Evolutionary conservation across 768 basidiomycete species (phyloP).

Genomic region (Mycena crocata): DNA sequence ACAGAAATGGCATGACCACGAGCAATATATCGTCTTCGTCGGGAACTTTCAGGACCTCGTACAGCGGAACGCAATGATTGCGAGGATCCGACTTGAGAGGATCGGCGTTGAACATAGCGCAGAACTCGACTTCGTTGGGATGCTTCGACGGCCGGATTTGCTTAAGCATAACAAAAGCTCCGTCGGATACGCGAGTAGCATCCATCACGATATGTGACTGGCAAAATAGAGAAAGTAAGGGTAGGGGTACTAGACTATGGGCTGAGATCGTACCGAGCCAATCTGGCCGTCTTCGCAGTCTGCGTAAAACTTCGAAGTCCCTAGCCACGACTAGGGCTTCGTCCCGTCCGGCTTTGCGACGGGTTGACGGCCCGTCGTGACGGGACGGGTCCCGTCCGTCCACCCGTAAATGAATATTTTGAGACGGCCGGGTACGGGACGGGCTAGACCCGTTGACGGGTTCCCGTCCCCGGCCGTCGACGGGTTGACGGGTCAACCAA

Average conservation of each 20-base stretch:
- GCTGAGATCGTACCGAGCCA: too few species aligned
- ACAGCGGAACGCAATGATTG: conserved; percentile 48
- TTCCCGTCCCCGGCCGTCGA: too few species aligned
- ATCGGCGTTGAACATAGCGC: conserved; percentile 31
- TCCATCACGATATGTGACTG: neutral
- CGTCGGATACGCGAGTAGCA: neutral
- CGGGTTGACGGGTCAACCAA: too few species aligned
- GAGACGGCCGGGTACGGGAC: too few species aligned
- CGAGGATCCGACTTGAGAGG: conserved; percentile 34
- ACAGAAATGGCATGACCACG: conserved; percentile 47
- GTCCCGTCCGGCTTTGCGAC: too few species aligned
- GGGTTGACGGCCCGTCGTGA: too few species aligned
- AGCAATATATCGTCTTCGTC: conserved; percentile 35
- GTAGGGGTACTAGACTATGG: too few species aligned
- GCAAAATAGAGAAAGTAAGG: neutral
- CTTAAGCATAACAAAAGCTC: neutral
- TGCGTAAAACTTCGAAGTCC: neutral
- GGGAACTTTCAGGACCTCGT: conserved; percentile 34
- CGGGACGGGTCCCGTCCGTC: too few species aligned
- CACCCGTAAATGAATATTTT: too few species aligned
- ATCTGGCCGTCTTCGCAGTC: neutral
- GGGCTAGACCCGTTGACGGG: too few species aligned
- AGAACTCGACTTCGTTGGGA: neutral
- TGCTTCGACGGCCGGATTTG: neutral
- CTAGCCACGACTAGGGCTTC: too few species aligned